These are phyloP conservation scores for Diaporthe caulivora DNA, from an alignment of 2,329 filamentous ascomycete genomes.

Conservation along the genomic window DNA sequence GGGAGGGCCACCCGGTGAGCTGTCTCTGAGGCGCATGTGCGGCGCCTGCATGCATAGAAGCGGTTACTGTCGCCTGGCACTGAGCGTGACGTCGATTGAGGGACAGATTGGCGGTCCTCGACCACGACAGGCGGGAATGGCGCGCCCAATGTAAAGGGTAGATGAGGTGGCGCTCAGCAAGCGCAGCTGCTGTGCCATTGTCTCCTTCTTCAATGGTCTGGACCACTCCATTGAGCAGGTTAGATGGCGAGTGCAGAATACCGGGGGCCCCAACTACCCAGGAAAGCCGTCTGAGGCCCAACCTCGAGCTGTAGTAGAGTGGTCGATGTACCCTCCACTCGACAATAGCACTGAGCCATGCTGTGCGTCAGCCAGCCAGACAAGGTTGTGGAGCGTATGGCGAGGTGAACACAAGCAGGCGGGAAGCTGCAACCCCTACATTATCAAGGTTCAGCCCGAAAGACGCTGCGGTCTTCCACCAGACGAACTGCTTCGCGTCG, in stretches of 20 bases:
- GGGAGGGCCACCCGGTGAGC: neutral
- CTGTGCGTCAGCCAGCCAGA: neutral
- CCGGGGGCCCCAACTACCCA: constrained; percentile 14
- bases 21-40: constrained; percentile 20
- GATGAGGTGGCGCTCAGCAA: constrained; percentile 7
- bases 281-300: constrained; percentile 24
- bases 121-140: constrained; percentile 12
- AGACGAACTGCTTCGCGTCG: constrained; percentile 15
- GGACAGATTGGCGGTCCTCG: constrained; percentile 1
- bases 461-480: constrained; percentile 1
- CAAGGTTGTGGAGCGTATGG: constrained; percentile 22
- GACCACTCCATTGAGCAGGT: constrained; percentile 2
- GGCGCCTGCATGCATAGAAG: neutral
- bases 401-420: constrained; percentile 8
- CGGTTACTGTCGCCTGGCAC: constrained; percentile 8
- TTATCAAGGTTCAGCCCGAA: neutral
- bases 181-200: neutral
- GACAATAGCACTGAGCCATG: constrained; percentile 17
- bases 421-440: constrained; percentile 15
- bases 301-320: neutral
- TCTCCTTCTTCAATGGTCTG: constrained; percentile 15
- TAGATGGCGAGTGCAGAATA: constrained; percentile 16
- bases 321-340: neutral
- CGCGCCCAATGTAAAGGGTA: neutral
- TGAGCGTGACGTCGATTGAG: constrained; percentile 2